Evolutionary conservation across 345 rosid species (phyloP), one percentile per base, ranked within the genome.

Genomic region (Gossypium ekmanianum): DNA sequence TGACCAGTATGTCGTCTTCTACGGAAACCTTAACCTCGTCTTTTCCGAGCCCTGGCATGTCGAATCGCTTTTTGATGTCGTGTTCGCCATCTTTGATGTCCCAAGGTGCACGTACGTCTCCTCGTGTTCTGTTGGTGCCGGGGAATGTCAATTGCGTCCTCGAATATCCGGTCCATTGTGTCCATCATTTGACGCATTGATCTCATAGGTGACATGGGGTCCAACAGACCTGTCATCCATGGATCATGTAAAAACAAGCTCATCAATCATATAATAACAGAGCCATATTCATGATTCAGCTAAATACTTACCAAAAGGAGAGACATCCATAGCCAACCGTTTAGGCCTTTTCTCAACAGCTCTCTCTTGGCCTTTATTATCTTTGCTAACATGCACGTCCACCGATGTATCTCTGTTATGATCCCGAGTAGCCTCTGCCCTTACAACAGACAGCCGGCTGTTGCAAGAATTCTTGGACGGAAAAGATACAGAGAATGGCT

Each of bases 31-130:
- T 87, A 4, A 94, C 93, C 0, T 94, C 94, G 47, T 90, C 96
- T 88, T 84, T 92, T 2, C 86, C 79, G 3, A 94, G 84, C 12
- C 97, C 97, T 0, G 97, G 97, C 97, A 94, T 79, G 87, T 92
- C 97, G 14, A 90, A 90, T 73, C 97, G 85, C 94, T 90, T 85
- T 81, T 81, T 89, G 79, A 90, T 83, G 83, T 90, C 97, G 2
- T 83, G 62, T 57, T 92, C 97, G 9, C 85, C 97, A 0, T 94
- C 96, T n/a, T 86, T 87, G 47, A 90, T 85, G 70, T 94, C 98
- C 96, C 98, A 94, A 0, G 97, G 98, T 0, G 87, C 75, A 3
- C 94, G 87, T 3, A 83, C 79, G 17, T 80, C 92, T 11, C 80
- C 80, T 11, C 41, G 76, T 24, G 77, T 72, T 61, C 83, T 72